Base-by-base conservation (phyloP, 2,329 filamentous ascomycete genomes). In the Exophiala alcalophila region DNA sequence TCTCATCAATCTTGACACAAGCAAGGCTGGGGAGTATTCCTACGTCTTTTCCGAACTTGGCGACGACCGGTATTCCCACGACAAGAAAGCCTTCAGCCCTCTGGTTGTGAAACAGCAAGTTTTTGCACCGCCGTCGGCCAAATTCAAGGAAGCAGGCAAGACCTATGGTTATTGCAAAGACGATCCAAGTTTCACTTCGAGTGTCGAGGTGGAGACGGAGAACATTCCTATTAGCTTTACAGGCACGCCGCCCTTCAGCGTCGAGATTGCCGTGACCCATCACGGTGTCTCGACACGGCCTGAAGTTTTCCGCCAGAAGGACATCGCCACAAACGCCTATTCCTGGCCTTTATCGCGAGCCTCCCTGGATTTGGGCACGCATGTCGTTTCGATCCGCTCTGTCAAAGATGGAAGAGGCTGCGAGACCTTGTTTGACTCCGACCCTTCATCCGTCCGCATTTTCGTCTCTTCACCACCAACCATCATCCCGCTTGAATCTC, bases 141-240 rank as follows among this genome's bases (percentile, higher is more conserved):
- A 77, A 4, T 98, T 98, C 60, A 75, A 77, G 45, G 86, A 86
- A 54, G 87, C 90, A 3, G 90, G 90, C 11, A 92, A 92, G 64
- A 90, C 87, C 1, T 96, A 96, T 72, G 94, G 92, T 62, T 95
- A 91, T 66, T 98, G 92, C 68, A 84, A 89, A 62, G 82, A 89
- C 33, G 54, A 57, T 24, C 44, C 50, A 14, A 46, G 40, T 24
- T 40, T 54, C 31, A 46, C 41, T 9, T 16, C 42, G 29, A 46
- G 39, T 29, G 36, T 30, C 11, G 43, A 44, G 87, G 95, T 57
- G 78, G 80, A 80, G 40, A 87, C 94, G 57, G 90, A 98, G 59
- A 81, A 79, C 27, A 95, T 98, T 40, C 90, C 91, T 0, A 84
- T 98, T 46, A 82, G 78, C 2, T 74, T 98, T 12, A 84, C 84